A percentile compares a stretch with the other conserved stretches of the same genome.
Evolutionary conservation across 192 early-diverging fungal genomes (phyloP).

Genomic region (Geranomyces michiganensis): DNA sequence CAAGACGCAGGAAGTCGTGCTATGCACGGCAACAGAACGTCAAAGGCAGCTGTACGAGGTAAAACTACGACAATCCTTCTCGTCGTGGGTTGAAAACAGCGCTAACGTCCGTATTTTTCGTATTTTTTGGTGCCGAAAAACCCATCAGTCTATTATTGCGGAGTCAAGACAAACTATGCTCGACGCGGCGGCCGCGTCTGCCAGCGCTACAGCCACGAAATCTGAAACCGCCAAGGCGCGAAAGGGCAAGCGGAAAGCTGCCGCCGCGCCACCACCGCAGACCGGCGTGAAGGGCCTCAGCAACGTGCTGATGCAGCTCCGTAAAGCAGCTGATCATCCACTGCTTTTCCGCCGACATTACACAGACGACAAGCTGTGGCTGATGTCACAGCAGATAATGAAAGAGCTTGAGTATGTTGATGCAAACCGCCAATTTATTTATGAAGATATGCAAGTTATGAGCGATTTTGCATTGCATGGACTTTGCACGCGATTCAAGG

Average conservation of each 20-base stretch:
- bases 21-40: conserved; percentile 29
- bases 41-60: conserved; percentile 42
- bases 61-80: too few species aligned
- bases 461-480: conserved; percentile 83
- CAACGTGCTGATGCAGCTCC: conserved; percentile 74
- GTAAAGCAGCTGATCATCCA: conserved; percentile 86
- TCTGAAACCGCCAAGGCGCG: background rate
- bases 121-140: too few species aligned
- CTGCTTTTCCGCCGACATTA: conserved; percentile 74
- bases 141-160: conserved; percentile 34
- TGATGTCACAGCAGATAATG: conserved; percentile 71
- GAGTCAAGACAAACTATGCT: conserved; percentile 36
- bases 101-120: too few species aligned
- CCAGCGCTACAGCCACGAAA: background rate
- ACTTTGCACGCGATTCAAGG: conserved; percentile 63
- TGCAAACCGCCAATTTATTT: conserved; percentile 70
- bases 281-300: conserved; percentile 2
- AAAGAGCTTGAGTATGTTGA: conserved; percentile 77
- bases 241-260: conserved; percentile 12
- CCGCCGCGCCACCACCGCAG: background rate
- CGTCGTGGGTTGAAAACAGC: background rate
- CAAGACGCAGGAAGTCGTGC: conserved; percentile 29
- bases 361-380: conserved; percentile 51
- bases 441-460: conserved; percentile 87
- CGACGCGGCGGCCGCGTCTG: background rate